These are phyloP conservation scores for Medicago truncatula DNA, from an alignment of 306 rosid species.

Conservation along the genomic window DNA sequence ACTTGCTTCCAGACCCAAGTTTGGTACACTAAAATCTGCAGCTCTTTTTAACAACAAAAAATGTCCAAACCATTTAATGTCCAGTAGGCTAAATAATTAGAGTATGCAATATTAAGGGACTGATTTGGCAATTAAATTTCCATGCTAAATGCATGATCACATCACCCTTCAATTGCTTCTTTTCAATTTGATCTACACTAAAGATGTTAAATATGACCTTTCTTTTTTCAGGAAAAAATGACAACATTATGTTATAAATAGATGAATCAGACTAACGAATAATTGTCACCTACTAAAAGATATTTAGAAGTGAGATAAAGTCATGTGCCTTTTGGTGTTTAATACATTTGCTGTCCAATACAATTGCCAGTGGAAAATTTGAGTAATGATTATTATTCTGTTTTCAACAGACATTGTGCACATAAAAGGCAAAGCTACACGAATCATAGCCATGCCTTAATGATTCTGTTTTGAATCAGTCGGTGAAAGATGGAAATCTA, in stretches of 20 bases:
- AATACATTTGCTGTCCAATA: background rate
- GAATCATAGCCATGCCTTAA: conserved; percentile 1
- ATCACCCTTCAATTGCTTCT: background rate
- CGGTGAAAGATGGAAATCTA: background rate
- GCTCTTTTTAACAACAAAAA: background rate
- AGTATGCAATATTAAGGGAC: too few relatives aligned
- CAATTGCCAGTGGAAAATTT: background rate
- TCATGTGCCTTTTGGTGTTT: too few relatives aligned
- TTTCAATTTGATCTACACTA: background rate
- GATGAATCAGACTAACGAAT: too few relatives aligned
- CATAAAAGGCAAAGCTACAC: conserved; percentile 13
- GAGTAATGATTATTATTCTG: background rate
- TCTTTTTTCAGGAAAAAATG: background rate
- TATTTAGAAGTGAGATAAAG: too few relatives aligned
- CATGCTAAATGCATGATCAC: background rate
- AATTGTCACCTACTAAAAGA: too few relatives aligned
- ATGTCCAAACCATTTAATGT: background rate
- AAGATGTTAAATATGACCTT: background rate
- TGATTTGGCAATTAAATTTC: too few relatives aligned
- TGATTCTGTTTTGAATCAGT: conserved; percentile 2
- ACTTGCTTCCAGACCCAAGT: background rate
- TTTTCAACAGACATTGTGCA: conserved; percentile 4
- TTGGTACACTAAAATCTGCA: background rate
- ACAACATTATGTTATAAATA: background rate
- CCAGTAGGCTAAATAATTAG: background rate